phyloP scores from a whole-genome alignment of 306 rosid species.

The Casuarina glauca region DNA sequence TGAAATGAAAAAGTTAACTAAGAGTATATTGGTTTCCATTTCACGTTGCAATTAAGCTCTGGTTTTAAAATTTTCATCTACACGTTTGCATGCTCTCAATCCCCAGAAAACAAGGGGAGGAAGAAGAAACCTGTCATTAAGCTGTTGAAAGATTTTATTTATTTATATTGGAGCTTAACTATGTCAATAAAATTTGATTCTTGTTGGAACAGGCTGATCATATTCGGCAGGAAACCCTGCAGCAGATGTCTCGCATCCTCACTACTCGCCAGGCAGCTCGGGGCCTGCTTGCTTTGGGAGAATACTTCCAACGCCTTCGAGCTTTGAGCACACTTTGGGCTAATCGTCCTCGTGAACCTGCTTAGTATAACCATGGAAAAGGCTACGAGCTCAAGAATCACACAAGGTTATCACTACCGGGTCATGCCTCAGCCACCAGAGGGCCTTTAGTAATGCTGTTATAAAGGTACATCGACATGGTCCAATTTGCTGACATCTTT shows the following conservation, averaged over 20 bases:
- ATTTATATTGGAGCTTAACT: too few species aligned
- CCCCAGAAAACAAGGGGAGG: not conserved
- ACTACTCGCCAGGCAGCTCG: slow-evolving; percentile 68
- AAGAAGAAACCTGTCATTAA: not conserved
- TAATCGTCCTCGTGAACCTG: slow-evolving; percentile 51
- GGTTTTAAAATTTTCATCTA: not conserved
- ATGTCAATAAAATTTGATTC: not conserved
- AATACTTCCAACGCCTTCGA: slow-evolving; percentile 76
- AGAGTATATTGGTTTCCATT: not conserved
- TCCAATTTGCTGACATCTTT: slow-evolving; percentile 40
- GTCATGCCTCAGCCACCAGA: slow-evolving; percentile 21
- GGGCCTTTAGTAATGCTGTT: slow-evolving; percentile 25
- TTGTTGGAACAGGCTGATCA: slow-evolving; percentile 73
- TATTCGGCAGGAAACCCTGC: slow-evolving; percentile 72
- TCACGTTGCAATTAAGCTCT: not conserved
- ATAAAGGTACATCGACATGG: slow-evolving; percentile 24
- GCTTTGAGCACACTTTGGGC: slow-evolving; percentile 84
- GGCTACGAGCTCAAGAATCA: slow-evolving; percentile 35
- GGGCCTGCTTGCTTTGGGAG: slow-evolving; percentile 74
- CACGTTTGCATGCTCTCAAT: not conserved
- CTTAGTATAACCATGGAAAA: slow-evolving; percentile 36
- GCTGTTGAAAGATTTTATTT: not conserved
- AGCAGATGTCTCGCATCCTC: slow-evolving; percentile 73
- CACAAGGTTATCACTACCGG: slow-evolving; percentile 25
- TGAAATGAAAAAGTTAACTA: not conserved